Evolutionary conservation across 2,329 filamentous ascomycete species (phyloP).

Genomic region (Xylaria polymorpha): DNA sequence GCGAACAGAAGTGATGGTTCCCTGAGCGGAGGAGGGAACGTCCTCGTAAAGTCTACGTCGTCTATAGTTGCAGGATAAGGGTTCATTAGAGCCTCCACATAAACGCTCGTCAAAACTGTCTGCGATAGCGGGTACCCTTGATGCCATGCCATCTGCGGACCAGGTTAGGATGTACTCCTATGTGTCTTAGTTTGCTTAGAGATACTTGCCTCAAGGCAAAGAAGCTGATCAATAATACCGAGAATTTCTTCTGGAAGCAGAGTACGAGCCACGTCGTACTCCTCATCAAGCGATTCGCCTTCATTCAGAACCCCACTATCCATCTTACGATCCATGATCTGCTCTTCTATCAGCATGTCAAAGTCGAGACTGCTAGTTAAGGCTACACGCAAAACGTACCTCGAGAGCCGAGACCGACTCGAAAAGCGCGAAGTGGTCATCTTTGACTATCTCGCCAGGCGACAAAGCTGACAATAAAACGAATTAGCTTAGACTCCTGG

Average conservation of each 20-base stretch:
- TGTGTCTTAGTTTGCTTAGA: conserved; percentile 9
- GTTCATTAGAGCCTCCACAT: conserved; percentile 85
- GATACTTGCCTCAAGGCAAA: conserved; percentile 81
- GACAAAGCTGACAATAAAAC: conserved; percentile 67
- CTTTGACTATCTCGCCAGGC: conserved; percentile 88
- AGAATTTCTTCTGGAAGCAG: conserved; percentile 83
- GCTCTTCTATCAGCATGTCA: conserved; percentile 9
- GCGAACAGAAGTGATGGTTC: conserved; percentile 68
- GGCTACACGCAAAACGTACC: conserved; percentile 51
- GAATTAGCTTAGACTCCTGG: conserved; percentile 16
- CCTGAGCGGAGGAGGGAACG: conserved; percentile 46
- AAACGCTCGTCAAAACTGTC: conserved; percentile 91
- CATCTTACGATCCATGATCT: conserved; percentile 99
- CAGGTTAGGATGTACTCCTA: conserved; percentile 19
- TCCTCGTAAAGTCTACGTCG: conserved; percentile 71
- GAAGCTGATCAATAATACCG: conserved; percentile 92
- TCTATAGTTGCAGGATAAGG: conserved; percentile 72
- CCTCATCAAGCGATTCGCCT: conserved; percentile 83
- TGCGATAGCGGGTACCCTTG: conserved; percentile 95
- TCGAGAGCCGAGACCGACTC: conserved; percentile 91
- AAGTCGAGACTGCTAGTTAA: background rate
- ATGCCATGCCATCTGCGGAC: conserved; percentile 88
- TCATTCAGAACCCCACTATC: conserved; percentile 87
- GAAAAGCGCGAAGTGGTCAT: conserved; percentile 93
- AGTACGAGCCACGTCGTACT: conserved; percentile 77